These are phyloP conservation scores for Diaporthe caulivora DNA, from an alignment of 2,329 filamentous ascomycete species.

Conservation along the genomic window DNA sequence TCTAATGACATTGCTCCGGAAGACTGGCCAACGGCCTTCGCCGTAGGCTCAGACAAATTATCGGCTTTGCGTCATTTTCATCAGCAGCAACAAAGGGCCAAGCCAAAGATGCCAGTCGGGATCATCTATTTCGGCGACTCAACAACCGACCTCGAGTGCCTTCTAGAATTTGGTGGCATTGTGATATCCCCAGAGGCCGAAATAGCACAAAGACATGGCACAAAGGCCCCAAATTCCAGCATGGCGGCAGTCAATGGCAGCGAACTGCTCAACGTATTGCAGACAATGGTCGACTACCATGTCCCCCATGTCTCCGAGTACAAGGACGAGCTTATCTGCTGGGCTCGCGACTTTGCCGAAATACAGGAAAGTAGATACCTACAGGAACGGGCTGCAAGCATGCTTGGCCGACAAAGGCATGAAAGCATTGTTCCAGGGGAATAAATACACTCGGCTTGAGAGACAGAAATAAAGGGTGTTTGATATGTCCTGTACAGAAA, in stretches of 20 bases:
- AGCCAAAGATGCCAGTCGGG: not conserved
- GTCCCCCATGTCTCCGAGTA: constrained; percentile 53
- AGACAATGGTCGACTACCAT: constrained; percentile 52
- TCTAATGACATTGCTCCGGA: constrained; percentile 47
- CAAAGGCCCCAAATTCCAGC: not conserved
- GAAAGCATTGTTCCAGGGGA: not conserved
- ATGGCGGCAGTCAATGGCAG: constrained; percentile 38
- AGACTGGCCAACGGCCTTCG: not conserved
- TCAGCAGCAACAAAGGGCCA: constrained; percentile 49
- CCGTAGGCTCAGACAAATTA: constrained; percentile 56
- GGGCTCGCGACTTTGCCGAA: constrained; percentile 60
- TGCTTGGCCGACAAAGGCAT: not conserved
- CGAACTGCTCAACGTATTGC: constrained; percentile 52
- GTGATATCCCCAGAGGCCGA: constrained; percentile 56
- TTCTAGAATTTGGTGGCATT: constrained; percentile 59
- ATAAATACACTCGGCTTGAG: not conserved
- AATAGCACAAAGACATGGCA: not conserved
- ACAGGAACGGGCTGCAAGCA: not conserved
- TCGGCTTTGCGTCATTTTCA: constrained; percentile 44
- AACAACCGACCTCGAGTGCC: constrained; percentile 67
- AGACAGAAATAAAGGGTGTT: not conserved
- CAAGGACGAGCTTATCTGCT: constrained; percentile 47
- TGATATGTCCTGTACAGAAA: not conserved
- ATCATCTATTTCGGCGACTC: constrained; percentile 70
- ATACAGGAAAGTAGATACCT: constrained; percentile 51